Percentiles rank a stretch among this genome's conserved stretches.
These are phyloP conservation scores for Rhodofomes roseus DNA, from an alignment of 1,284 basidiomycete genomes.

Conservation along the genomic window DNA sequence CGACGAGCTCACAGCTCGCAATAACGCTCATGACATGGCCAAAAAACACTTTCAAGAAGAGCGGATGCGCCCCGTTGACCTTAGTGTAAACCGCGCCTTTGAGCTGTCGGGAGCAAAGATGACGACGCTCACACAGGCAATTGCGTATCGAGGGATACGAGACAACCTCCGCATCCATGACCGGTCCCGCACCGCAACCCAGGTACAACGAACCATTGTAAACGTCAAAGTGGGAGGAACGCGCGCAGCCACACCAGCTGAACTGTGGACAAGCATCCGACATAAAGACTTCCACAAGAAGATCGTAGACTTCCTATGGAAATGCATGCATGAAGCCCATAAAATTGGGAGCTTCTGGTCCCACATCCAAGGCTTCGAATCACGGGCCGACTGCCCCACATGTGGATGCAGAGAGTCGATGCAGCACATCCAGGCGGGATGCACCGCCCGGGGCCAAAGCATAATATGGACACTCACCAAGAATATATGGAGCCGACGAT, in stretches of 20 bases:
- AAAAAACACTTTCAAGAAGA: too few relatives aligned
- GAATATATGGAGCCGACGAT: too few relatives aligned
- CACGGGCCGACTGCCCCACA: conserved; percentile 1
- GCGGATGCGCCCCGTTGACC: neutral
- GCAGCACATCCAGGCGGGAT: too few relatives aligned
- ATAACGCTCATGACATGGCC: neutral
- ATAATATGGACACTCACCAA: too few relatives aligned
- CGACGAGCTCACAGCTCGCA: neutral
- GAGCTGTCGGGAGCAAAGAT: conserved; percentile 12
- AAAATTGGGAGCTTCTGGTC: conserved; percentile 27
- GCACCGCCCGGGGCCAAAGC: too few relatives aligned
- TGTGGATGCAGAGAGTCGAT: too few relatives aligned
- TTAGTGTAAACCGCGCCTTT: neutral
- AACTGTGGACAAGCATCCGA: neutral
- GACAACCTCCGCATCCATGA: neutral
- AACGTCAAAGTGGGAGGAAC: too few relatives aligned
- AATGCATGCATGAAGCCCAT: conserved; percentile 24
- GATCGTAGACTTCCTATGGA: conserved; percentile 29
- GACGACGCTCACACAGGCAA: conserved; percentile 9
- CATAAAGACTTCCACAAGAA: conserved; percentile 18
- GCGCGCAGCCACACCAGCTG: too few relatives aligned
- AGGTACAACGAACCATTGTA: too few relatives aligned
- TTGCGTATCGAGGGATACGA: conserved; percentile 11
- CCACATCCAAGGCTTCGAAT: conserved; percentile 19
- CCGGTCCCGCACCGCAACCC: too few relatives aligned